Conservation (phyloP, 495 filamentous ascomycete genomes). For the Hyaloscypha finlandica region DNA sequence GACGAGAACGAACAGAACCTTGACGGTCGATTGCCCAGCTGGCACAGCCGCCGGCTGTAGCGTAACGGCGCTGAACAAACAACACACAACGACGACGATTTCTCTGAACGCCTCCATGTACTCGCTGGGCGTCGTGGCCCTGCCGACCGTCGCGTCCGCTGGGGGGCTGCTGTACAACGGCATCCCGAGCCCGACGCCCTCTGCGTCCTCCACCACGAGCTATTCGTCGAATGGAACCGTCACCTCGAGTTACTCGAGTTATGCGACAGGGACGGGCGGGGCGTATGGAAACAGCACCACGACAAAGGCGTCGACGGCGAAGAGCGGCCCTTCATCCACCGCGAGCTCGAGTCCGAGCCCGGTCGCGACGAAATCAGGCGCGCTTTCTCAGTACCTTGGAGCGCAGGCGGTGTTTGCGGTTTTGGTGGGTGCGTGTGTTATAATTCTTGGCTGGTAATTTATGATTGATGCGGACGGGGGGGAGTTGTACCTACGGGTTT, state of each 20-base stretch:
- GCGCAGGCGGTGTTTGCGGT: neutral
- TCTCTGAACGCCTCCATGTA: neutral
- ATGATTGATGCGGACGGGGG: no score
- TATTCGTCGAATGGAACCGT: neutral
- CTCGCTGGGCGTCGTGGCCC: neutral
- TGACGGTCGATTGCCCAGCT: neutral
- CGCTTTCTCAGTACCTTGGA: neutral
- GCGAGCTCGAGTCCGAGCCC: neutral
- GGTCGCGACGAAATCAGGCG: neutral
- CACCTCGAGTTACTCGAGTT: neutral
- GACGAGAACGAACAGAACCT: neutral
- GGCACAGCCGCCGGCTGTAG: neutral
- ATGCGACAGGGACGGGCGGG: neutral
- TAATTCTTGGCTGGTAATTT: no score
- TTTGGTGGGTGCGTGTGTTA: no score
- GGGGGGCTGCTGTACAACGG: constrained; percentile 9
- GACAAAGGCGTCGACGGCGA: neutral
- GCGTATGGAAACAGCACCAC: neutral
- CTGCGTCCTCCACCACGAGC: neutral
- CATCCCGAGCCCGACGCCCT: constrained; percentile 8
- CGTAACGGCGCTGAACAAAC: neutral
- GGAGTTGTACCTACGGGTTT: no score
- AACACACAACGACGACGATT: constrained; percentile 1
- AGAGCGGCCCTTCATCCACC: neutral
- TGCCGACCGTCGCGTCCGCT: neutral